A percentile compares a stretch with the other conserved stretches of the same genome.
Evolutionary conservation across 2,329 filamentous ascomycete genomes (phyloP).

Genomic region (Penicillium sp.): DNA sequence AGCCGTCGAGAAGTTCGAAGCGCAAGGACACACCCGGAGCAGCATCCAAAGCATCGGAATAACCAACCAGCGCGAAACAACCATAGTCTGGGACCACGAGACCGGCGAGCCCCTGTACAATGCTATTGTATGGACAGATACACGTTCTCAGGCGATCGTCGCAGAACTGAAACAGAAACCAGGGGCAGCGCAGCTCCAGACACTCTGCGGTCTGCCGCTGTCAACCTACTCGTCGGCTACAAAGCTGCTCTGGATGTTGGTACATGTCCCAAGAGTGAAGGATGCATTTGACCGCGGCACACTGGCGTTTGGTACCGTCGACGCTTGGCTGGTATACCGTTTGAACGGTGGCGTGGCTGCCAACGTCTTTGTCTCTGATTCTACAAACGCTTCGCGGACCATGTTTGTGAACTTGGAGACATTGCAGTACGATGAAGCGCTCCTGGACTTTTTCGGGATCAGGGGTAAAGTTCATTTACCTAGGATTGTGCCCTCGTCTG

Average conservation of each 20-base stretch:
- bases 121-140: conserved; percentile 89
- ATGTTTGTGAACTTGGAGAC: conserved; percentile 91
- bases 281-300: conserved; percentile 72
- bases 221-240: conserved; percentile 86
- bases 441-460: conserved; percentile 77
- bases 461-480: conserved; percentile 72
- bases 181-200: conserved; percentile 65
- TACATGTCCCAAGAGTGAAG: conserved; percentile 68
- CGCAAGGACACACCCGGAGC: conserved; percentile 61
- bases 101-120: conserved; percentile 80
- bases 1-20: conserved; percentile 67
- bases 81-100: conserved; percentile 75
- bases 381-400: conserved; percentile 82
- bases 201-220: conserved; percentile 74
- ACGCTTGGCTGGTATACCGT: conserved; percentile 82
- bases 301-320: conserved; percentile 81
- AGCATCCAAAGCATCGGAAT: conserved; percentile 76
- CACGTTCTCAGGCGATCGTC: conserved; percentile 71
- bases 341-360: conserved; percentile 68
- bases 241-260: conserved; percentile 79
- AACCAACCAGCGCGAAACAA: conserved; percentile 89
- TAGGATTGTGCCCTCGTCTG: conserved; percentile 76
- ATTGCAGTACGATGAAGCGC: conserved; percentile 71
- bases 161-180: conserved; percentile 68
- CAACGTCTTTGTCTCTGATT: conserved; percentile 77